Percentiles rank a stretch among this genome's conserved stretches.
phyloP scores from a whole-genome alignment of 1,139 yeast species.

The Yamadazyma trypodendri region DNA sequence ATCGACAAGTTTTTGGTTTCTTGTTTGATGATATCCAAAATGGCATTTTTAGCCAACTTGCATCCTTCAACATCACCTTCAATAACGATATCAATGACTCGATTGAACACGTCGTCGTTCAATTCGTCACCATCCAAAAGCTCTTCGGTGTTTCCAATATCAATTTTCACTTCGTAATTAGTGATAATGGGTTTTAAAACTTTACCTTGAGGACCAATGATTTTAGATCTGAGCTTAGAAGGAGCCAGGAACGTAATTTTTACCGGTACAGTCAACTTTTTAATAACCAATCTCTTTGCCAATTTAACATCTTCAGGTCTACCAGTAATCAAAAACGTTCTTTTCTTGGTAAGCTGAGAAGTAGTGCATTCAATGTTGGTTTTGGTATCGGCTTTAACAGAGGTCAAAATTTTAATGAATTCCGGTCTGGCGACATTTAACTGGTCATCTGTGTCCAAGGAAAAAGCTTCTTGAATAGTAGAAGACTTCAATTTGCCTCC shows the following conservation, averaged over 20 bases:
- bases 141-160: conserved; percentile 56
- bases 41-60: conserved; percentile 66
- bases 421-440: conserved; percentile 63
- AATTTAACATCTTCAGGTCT: conserved; percentile 61
- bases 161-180: conserved; percentile 69
- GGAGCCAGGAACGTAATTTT: conserved; percentile 66
- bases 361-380: conserved; percentile 84
- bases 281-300: conserved; percentile 77
- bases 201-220: conserved; percentile 89
- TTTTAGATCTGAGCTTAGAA: conserved; percentile 69
- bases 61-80: conserved; percentile 89
- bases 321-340: conserved; percentile 87
- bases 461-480: conserved; percentile 70
- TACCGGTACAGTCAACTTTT: conserved; percentile 76
- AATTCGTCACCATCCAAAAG: conserved; percentile 25
- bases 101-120: conserved; percentile 51
- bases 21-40: conserved; percentile 71
- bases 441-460: conserved; percentile 67
- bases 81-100: conserved; percentile 58
- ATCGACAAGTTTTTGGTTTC: conserved; percentile 61
- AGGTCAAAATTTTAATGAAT: conserved; percentile 59
- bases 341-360: conserved; percentile 70
- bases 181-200: conserved; percentile 78
- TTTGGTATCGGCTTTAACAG: conserved; percentile 58
- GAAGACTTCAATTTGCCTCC: conserved; percentile 25